Base-by-base conservation (phyloP, 352 stramenopile genomes). In the Globisporangium lucens region DNA sequence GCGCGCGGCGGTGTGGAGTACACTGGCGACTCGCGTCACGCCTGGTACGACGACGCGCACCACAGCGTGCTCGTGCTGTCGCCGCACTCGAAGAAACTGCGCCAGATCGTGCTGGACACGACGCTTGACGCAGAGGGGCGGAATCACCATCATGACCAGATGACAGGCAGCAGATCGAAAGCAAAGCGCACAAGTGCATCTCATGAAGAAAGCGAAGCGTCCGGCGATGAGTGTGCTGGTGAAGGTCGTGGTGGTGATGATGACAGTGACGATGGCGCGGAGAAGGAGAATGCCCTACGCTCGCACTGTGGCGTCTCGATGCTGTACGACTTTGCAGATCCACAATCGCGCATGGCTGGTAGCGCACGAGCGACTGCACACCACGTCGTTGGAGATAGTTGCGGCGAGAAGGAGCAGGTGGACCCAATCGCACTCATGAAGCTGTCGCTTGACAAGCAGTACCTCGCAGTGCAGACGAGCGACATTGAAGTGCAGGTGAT, bases 401-500 rank as follows among this genome's bases (percentile, higher is more conserved):
- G 20, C 10, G 58, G 36, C 46, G 59, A 65, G 43, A 61, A 35
- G 13, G 46, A 66, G 17, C 10, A 38, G 29, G 27, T 74, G 15
- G 58, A 78, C 10, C 69, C 68, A 2, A 73, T 87, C 24, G 60
- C 76, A 56, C 63, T 82, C 22, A 63, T 84, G 63, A 72, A 76
- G 35, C 63, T 95, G 20, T 95, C 87, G 30, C 73, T 89, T 2
- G 84, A 93, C 58, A 62, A 66, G 0, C 75, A 90, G 58, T 94
- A 87, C 49, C 67, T 95, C 30, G 85, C 83, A 6, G 70, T 95
- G 49, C 87, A 95, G 68, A 88, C 79, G 60, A 94, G 83, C 66
- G 87, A 95, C 63, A 86, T 94, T 49, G 85, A 95, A 67, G 83
- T 95, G 41, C 82, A 94, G 56, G 73, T 95, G 58, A 24, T 93